Base-by-base conservation (phyloP, 495 filamentous ascomycete genomes). In the Daldinia vernicosa region DNA sequence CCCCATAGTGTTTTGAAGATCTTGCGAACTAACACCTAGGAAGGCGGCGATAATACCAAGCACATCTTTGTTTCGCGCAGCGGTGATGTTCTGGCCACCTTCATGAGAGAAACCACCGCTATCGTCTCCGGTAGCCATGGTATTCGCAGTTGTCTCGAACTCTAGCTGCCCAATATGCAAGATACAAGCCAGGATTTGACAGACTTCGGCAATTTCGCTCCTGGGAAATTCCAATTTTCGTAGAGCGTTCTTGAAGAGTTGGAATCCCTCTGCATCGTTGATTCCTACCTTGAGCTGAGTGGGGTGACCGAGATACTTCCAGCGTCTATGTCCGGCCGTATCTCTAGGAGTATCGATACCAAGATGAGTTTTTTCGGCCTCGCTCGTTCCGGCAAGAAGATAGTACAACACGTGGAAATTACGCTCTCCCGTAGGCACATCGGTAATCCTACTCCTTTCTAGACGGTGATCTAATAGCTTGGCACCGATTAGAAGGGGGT, bases 391-490 rank as follows among this genome's bases (percentile, higher is more conserved):
- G 6, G 95, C 92, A 22, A 98, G 80, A 12, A 99, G 86, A 78
- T 99, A 99, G 82, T 99, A 99, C 33, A 99, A 81, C 28, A 95
- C 88, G 79, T 99, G 95, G 80, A 97, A 98, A 77, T 93, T 98
- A 53, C 95, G 90, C 78, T 99, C 95, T 66, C 95, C 95, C 1
- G 95, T 96, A 2, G 95, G 95, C 0, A 98, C 94, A 14, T 90
- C 88, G 30, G 95, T 89, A 71, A 99, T 92, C 67, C 95, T 87
- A 80, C 92, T 96, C 43, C 95, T 84, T 76, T 99, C 95, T 39
- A 99, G 80, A 59, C 95, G 86, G 75, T 99, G 95, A 72, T 98
- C 95, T 50, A 99, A 86, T 15, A 99, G 81, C 80, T 99, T 98
- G 58, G 92, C 95, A 76, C 95, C 95, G 67, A 98, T 92, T 43